Percentiles rank a stretch among this genome's conserved stretches.
Conservation (phyloP, 768 basidiomycete genomes). For the Pisolithus tinctorius region DNA sequence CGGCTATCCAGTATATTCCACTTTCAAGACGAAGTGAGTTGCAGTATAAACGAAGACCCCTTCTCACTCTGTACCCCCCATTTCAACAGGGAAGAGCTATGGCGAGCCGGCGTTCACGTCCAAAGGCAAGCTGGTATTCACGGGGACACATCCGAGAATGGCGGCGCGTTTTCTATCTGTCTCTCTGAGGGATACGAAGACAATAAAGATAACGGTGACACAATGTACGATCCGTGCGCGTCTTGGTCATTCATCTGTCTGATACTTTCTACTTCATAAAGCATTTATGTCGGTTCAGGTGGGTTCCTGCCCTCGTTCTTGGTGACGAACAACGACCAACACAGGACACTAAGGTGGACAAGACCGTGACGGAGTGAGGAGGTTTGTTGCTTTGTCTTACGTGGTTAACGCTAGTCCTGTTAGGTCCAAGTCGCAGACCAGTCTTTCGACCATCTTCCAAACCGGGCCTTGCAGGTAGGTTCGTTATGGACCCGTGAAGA, state of each 20-base stretch:
- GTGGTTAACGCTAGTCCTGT: neutral
- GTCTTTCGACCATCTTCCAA: conserved; percentile 14
- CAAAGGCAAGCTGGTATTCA: conserved; percentile 33
- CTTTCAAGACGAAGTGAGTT: conserved; percentile 17
- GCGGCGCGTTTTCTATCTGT: conserved; percentile 36
- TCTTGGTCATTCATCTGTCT: neutral
- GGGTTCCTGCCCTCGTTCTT: neutral
- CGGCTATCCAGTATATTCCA: conserved; percentile 13
- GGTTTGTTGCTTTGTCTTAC: too few relatives aligned
- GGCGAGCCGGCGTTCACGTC: conserved; percentile 28
- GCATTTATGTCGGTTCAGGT: conserved; percentile 30
- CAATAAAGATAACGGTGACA: conserved; percentile 31
- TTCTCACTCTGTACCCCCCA: neutral
- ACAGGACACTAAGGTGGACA: neutral
- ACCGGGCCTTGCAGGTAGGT: conserved; percentile 17
- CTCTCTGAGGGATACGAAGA: conserved; percentile 38
- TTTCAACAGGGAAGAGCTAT: conserved; percentile 15
- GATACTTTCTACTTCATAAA: conserved; percentile 6
- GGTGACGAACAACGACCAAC: neutral
- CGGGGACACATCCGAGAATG: conserved; percentile 18
- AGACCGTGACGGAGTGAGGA: neutral
- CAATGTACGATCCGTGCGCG: conserved; percentile 24
- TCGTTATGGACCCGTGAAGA: neutral
- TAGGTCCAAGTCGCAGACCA: conserved; percentile 20
- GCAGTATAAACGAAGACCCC: neutral